These are phyloP conservation scores for Fraxinus cuspidata DNA, from an alignment of 257 asterid genomes.

Conservation along the genomic window DNA sequence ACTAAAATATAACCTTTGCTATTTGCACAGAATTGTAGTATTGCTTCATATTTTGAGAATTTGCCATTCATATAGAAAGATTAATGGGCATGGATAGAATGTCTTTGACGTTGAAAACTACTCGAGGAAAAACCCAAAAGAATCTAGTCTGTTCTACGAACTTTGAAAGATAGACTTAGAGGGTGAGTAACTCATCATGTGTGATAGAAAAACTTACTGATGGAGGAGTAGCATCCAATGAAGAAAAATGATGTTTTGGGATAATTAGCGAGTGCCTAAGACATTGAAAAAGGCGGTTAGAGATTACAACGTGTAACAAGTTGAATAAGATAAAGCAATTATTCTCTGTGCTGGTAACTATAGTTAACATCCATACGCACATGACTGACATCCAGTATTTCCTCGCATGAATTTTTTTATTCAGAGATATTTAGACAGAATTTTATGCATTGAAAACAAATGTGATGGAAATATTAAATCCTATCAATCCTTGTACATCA, in stretches of 20 bases:
- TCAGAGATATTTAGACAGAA: not conserved
- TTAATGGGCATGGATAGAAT: not conserved
- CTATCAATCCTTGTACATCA: not conserved
- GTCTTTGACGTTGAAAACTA: not conserved
- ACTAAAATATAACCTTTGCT: not conserved
- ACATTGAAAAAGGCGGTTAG: constrained; percentile 25
- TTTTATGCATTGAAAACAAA: not conserved
- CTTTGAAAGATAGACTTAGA: not conserved
- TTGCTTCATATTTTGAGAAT: not conserved
- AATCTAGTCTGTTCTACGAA: not conserved
- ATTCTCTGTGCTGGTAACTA: not conserved
- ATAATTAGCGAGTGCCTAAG: constrained; percentile 86
- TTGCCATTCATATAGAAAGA: not conserved
- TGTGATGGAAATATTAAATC: constrained; percentile 6
- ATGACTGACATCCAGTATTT: constrained; percentile 5
- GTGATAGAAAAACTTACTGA: constrained; percentile 52
- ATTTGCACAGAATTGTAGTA: not conserved
- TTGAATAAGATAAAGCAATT: not conserved
- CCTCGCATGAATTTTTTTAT: not conserved
- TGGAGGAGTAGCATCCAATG: constrained; percentile 86
- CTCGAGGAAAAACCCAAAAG: not conserved
- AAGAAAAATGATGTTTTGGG: constrained; percentile 84
- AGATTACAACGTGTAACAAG: not conserved
- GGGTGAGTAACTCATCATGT: not conserved
- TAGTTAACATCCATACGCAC: not conserved